Base-by-base conservation (phyloP, 2,329 filamentous ascomycete genomes). In the Aquanectria penicillioides region DNA sequence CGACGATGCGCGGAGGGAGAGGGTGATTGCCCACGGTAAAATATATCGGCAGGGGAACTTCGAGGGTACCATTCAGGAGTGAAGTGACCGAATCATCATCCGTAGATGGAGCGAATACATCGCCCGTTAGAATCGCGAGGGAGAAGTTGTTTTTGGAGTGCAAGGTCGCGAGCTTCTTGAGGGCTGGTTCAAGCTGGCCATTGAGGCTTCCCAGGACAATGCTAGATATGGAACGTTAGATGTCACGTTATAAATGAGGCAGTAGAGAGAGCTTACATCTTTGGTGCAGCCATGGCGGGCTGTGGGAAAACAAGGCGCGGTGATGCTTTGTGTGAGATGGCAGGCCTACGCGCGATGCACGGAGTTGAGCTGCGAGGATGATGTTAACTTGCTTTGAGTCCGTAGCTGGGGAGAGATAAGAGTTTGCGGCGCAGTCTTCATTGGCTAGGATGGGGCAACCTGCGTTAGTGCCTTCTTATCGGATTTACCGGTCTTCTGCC, bases 61-160 rank as follows among this genome's bases (percentile, higher is more conserved):
- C 73, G 49, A 97, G 88, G 10, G 85, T 81, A n/a, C 93, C 93
- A 22, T 85, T 77, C 1, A 98, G 77, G 4, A 99, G 83, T 9
- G 85, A 83, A 10, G 81, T 78, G 5, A 95, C 77, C 9, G 77
- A 73, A 11, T 86, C 81, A 34, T 88, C 81, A 49, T 90, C 84
- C 40, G 88, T 82, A 1, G 81, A 77, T 37, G 83, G 77, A 15
- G 83, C 80, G 71, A 98, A 98, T 6, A 98, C 82, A 71, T 97
- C 90, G 52, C 95, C 95, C 9, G 88, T 86, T 26, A 97, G 80
- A 53, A 99, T 87, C 13, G 92, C 93, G 69, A 97, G 90, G 12
- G 91, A 84, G 74, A 99, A 98, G 70, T 83, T 85, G 73, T 97
- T 95, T 78, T 97, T 98, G 29, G 87, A 80, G 68, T 98, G 94